Evolutionary conservation across 495 filamentous ascomycete species (phyloP).

Genomic region (Astrothelium subdiscretum): DNA sequence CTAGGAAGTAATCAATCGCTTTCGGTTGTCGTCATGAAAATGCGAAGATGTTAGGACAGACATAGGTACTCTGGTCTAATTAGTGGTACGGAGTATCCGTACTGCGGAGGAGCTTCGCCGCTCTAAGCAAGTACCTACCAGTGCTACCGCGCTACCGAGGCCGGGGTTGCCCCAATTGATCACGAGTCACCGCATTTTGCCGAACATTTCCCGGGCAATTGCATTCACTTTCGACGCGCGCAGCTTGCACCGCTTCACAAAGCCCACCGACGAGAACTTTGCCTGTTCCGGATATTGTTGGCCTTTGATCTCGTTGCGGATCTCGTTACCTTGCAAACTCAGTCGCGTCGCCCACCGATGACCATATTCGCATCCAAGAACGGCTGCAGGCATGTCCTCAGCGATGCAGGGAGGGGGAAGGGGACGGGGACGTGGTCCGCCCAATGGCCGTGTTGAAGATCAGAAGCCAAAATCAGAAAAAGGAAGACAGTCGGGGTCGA

Average conservation of each 20-base stretch:
- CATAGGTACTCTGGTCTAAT: no score
- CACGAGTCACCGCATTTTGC: neutral
- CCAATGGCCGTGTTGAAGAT: neutral
- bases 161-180: neutral
- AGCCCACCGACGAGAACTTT: neutral
- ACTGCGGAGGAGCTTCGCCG: no score
- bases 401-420: constrained; percentile 5
- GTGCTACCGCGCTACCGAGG: no score
- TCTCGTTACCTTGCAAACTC: no score
- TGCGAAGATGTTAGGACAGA: no score
- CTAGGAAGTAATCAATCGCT: no score
- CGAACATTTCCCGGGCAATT: neutral
- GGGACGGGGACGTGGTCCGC: neutral
- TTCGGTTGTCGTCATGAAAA: no score
- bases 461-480: neutral
- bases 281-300: neutral
- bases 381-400: constrained; percentile 1
- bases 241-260: no score
- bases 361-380: neutral
- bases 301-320: no score
- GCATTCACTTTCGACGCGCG: no score
- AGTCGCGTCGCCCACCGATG: neutral
- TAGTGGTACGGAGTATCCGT: no score
- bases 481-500: neutral
- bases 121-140: no score